phyloP scores from a whole-genome alignment of 2,329 filamentous ascomycete genomes.

The Fusarium agapanthi region DNA sequence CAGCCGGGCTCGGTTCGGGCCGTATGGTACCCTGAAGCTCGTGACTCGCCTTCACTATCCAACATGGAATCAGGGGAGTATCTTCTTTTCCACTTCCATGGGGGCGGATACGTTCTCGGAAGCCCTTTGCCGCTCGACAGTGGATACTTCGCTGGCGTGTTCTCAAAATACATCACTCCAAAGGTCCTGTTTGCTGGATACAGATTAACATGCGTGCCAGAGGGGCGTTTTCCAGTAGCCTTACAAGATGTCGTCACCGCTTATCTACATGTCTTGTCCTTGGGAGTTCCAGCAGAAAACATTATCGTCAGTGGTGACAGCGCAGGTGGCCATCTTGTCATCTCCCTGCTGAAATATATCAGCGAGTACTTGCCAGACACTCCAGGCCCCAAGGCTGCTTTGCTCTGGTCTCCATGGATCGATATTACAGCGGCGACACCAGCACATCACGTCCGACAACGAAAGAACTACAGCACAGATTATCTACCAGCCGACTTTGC shows the following conservation, averaged over 20 bases:
- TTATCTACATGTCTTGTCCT: neutral
- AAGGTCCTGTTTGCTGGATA: neutral
- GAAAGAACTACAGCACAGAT: neutral
- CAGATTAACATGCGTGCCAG: neutral
- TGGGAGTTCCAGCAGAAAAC: neutral
- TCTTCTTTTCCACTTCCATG: neutral
- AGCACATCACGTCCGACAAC: neutral
- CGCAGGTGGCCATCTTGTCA: neutral
- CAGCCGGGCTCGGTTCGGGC: neutral
- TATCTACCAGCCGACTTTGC: neutral
- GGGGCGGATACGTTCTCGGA: neutral
- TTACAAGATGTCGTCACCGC: neutral
- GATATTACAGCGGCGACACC: neutral
- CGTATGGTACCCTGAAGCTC: neutral
- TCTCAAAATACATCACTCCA: neutral
- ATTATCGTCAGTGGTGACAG: neutral
- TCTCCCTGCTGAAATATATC: neutral
- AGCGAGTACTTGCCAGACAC: neutral
- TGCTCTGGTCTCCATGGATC: neutral
- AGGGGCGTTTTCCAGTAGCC: neutral
- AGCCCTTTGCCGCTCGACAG: neutral
- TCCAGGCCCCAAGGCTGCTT: neutral
- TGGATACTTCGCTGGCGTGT: neutral
- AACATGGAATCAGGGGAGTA: neutral
- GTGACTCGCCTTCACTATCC: neutral